Conservation (phyloP, 345 rosid species). For the Corchorus olitorius region DNA sequence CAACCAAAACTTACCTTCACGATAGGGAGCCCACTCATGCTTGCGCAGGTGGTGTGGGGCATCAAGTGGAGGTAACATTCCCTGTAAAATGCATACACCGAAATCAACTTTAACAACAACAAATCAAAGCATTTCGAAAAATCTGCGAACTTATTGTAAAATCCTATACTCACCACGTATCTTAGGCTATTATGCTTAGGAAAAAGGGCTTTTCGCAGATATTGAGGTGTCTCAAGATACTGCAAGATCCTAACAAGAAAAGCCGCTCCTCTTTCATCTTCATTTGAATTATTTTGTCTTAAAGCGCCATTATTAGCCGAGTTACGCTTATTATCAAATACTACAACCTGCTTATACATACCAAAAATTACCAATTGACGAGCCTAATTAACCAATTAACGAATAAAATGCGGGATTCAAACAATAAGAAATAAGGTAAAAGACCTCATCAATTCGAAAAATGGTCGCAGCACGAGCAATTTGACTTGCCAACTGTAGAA, state of each 20-base stretch:
- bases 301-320: slow-evolving; percentile 34
- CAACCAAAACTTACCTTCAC: slow-evolving; percentile 61
- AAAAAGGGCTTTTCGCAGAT: slow-evolving; percentile 80
- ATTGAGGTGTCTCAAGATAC: slow-evolving; percentile 94
- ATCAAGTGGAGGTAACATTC: slow-evolving; percentile 95
- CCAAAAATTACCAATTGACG: not conserved
- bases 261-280: slow-evolving; percentile 69
- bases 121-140: not conserved
- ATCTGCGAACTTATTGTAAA: not conserved
- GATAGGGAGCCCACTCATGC: slow-evolving; percentile 89
- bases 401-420: not conserved
- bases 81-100: slow-evolving; percentile 40
- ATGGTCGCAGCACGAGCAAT: slow-evolving; percentile 93
- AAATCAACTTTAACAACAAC: not conserved
- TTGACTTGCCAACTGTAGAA: slow-evolving; percentile 79
- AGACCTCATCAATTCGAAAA: slow-evolving; percentile 87
- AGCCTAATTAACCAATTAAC: slow-evolving; percentile 4
- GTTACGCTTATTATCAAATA: slow-evolving; percentile 64
- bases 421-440: not conserved
- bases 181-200: slow-evolving; percentile 76
- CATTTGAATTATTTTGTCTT: slow-evolving; percentile 38
- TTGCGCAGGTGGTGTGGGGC: slow-evolving; percentile 97
- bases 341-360: slow-evolving; percentile 62
- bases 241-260: slow-evolving; percentile 79
- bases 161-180: slow-evolving; percentile 64